Base-by-base conservation (phyloP, 768 basidiomycete genomes). In the Lactarius sp. region DNA sequence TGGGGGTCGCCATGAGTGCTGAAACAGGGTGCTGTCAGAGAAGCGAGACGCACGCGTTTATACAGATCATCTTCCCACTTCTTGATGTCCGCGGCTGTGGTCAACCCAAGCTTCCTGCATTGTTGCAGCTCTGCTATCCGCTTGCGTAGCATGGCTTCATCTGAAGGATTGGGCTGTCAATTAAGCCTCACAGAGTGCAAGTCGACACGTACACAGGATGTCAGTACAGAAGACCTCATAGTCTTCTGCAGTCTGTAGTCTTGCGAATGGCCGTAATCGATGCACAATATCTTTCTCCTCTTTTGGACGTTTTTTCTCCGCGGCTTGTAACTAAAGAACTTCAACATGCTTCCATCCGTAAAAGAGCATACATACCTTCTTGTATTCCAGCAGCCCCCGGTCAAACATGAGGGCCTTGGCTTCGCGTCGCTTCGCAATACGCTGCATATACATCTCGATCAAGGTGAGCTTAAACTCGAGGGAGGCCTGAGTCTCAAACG, bases 231-330 rank as follows among this genome's bases (percentile, higher is more conserved):
- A 91, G 3, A 80, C 80, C 72, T 99, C 97, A 69, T 88, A 95
- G 71, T 99, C 96, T 62, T 90, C 85, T 1, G 90, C 88, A 0
- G 93, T 94, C 72, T 97, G 94, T 41, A 98, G 77, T 58, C 87
- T 85, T 33, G 96, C 85, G 73, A 98, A 98, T 3, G 94, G 92
- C 67, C 95, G 89, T 59, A 95, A 80, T 31, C 94, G 85, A 69
- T 92, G 86, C 27, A 94, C 75, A 60, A 98, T 87, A 66, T 98
- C 97, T 67, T 90, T 85, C 70, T 98, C 95, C 66, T 98, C 96
- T 69, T 90, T 87, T 8, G 83, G 83, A 18, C 93, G 80, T 73
- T 97, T 98, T 77, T 95, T 90, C 68, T 99, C 96, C 3, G 83
- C 81, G 10, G 92, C 90, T 80, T 90, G 87, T 79, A 94, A 89